These are phyloP conservation scores for Fusarium nisikadoi DNA, from an alignment of 2,329 filamentous ascomycete species.

Conservation along the genomic window DNA sequence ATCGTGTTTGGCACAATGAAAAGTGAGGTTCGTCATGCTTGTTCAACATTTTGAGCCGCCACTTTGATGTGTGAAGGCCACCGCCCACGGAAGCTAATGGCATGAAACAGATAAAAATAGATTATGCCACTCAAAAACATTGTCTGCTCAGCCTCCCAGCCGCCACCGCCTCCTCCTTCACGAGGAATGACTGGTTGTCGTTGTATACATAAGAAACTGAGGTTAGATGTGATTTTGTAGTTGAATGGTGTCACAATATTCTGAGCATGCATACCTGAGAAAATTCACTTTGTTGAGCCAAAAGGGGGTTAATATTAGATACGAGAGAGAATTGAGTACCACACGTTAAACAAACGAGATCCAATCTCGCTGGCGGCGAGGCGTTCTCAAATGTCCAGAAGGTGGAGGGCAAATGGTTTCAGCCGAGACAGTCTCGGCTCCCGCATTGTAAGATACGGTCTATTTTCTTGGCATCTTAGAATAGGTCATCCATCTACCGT, in stretches of 20 bases:
- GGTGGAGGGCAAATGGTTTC: conserved; percentile 8
- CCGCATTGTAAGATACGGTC: not conserved
- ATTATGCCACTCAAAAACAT: not conserved
- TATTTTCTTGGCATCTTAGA: conserved; percentile 8
- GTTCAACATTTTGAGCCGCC: conserved; percentile 28
- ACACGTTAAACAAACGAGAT: conserved; percentile 12
- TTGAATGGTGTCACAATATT: not conserved
- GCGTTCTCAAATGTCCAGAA: conserved; percentile 2
- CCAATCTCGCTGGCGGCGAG: conserved; percentile 24
- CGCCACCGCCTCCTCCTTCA: conserved; percentile 5
- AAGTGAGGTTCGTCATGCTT: not conserved
- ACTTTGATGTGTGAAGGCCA: not conserved
- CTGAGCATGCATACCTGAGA: not conserved
- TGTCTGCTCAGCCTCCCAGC: conserved; percentile 34
- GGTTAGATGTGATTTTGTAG: conserved; percentile 8
- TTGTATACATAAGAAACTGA: not conserved
- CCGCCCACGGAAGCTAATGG: not conserved
- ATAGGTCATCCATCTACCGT: not conserved
- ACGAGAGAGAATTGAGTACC: not conserved
- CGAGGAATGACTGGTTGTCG: conserved; percentile 6
- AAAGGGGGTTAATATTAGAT: not conserved
- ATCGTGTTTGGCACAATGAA: not conserved
- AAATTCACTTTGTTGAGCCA: not conserved
- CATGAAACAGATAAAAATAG: conserved; percentile 38
- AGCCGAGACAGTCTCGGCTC: conserved; percentile 10